Evolutionary conservation across 805 yeast genomes (phyloP), one percentile per base, ranked within the genome.

Genomic region (Starmerella gropengiesseri): DNA sequence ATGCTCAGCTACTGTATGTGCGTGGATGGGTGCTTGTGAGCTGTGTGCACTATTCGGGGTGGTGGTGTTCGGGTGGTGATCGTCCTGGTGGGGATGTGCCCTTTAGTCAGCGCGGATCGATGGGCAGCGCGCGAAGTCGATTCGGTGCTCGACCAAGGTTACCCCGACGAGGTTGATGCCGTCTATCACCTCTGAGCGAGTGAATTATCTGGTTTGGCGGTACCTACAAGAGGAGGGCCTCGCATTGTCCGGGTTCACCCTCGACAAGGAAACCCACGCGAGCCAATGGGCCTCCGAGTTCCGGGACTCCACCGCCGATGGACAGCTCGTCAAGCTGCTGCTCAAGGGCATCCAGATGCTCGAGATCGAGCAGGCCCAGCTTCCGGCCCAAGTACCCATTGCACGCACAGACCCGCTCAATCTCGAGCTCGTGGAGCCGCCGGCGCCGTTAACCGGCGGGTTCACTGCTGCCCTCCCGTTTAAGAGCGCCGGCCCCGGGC

Each of bases 141-240:
- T n/a, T n/a, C n/a, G n/a, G n/a, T n/a, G n/a, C n/a, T n/a, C n/a
- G n/a, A n/a, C n/a, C n/a, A n/a, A n/a, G n/a, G n/a, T n/a, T n/a
- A n/a, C n/a, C n/a, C n/a, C n/a, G n/a, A n/a, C n/a, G n/a, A n/a
- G n/a, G n/a, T n/a, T n/a, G 4, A 45, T 45, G 48, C 45, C 48
- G 23, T 17, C 48, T 7, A 29, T 89, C 37, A 74, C 91, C 5
- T 79, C 91, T 44, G 76, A 73, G 44, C 94, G 86, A 61, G 72
- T 89, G 42, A 91, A 89, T 66, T 89, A 89, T 58, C 70, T 91
- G 53, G 74, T 89, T 41, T 91, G 95, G 95, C 66, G 96, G 48
- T 91, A 89, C 57, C 69, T 86, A 29, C 94, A 85, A 57, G 97
- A 91, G 59, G 55, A 59, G 41, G 70, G 70, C 11, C 61, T 70